These are phyloP conservation scores for Pleurotus djamor DNA, from an alignment of 768 basidiomycete species.

Conservation along the genomic window DNA sequence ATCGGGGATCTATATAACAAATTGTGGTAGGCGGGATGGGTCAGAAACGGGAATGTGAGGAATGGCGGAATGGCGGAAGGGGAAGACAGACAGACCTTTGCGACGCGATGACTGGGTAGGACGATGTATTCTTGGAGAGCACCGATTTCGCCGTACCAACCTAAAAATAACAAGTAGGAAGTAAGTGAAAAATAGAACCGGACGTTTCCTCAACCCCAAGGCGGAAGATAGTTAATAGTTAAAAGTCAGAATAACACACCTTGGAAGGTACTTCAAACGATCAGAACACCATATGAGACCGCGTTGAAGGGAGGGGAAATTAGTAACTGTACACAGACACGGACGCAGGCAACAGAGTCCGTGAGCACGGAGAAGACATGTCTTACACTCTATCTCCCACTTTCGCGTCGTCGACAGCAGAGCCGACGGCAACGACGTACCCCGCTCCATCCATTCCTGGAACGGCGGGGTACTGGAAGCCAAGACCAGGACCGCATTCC, in stretches of 20 bases:
- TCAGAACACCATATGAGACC: not conserved
- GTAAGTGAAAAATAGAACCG: slow-evolving; percentile 18
- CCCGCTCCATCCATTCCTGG: slow-evolving; percentile 52
- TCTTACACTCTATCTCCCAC: slow-evolving; percentile 53
- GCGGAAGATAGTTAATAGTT: too few species aligned
- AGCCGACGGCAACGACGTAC: slow-evolving; percentile 47
- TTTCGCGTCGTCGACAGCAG: slow-evolving; percentile 45
- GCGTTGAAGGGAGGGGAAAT: not conserved
- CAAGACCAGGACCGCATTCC: slow-evolving; percentile 20
- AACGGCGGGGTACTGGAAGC: slow-evolving; percentile 41
- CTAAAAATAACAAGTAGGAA: slow-evolving; percentile 24
- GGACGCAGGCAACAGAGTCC: too few species aligned
- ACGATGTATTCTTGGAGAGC: slow-evolving; percentile 46
- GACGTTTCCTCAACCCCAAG: not conserved
- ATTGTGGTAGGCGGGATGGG: slow-evolving; percentile 8
- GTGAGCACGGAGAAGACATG: too few species aligned
- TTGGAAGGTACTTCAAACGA: slow-evolving; percentile 8
- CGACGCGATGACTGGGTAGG: slow-evolving; percentile 32
- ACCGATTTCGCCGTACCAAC: slow-evolving; percentile 31
- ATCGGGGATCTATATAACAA: slow-evolving; percentile 36
- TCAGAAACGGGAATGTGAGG: not conserved
- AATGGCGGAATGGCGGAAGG: too few species aligned
- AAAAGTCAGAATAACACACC: not conserved
- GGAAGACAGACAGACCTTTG: slow-evolving; percentile 27
- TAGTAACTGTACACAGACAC: too few species aligned